phyloP scores from a whole-genome alignment of 2,329 filamentous ascomycete genomes.

The Leptographium radiaticola region DNA sequence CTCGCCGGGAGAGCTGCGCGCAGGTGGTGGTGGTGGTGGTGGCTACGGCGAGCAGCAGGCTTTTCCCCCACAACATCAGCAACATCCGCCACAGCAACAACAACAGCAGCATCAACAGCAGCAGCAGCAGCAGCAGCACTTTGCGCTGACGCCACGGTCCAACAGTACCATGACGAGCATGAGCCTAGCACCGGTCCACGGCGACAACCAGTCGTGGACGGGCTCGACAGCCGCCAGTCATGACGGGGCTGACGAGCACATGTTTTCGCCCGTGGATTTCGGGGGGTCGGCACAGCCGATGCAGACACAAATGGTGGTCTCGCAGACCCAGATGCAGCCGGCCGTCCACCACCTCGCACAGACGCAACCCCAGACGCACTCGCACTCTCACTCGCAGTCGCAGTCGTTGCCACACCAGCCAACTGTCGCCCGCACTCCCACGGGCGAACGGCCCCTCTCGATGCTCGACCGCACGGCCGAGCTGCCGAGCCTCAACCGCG shows the following conservation, averaged over 20 bases:
- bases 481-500: slow-evolving; percentile 1
- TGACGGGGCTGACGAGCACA: background rate
- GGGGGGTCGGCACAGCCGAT: background rate
- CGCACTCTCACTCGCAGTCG: background rate
- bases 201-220: background rate
- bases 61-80: background rate
- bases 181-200: background rate
- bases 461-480: background rate
- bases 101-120: background rate
- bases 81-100: background rate
- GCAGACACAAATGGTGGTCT: background rate
- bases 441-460: slow-evolving; percentile 3
- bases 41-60: background rate
- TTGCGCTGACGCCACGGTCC: background rate
- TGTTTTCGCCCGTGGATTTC: background rate
- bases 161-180: background rate
- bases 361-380: background rate
- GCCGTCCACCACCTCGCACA: background rate
- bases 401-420: background rate
- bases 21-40: too few relatives aligned
- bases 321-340: too few relatives aligned
- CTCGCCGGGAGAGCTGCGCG: background rate
- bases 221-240: background rate
- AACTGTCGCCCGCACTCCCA: background rate
- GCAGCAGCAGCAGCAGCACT: background rate